Percentiles rank a stretch among this genome's conserved stretches.
Conservation (phyloP, 78 protist species). For the Dictyostelium capitatum region DNA sequence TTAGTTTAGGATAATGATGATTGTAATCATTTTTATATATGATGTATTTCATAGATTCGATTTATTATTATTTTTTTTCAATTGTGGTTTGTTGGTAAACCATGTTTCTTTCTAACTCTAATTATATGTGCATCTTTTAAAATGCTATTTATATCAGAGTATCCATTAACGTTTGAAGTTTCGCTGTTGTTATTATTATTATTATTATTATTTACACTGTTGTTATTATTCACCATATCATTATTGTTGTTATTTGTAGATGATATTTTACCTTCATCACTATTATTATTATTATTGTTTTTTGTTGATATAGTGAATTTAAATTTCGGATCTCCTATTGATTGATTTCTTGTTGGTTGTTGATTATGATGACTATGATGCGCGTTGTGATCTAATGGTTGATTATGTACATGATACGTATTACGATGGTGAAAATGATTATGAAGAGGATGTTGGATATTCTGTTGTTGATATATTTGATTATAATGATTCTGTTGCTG, state of each 20-base stretch:
- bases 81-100: neutral
- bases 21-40: no score
- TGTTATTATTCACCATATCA: neutral
- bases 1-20: no score
- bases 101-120: neutral
- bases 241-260: neutral
- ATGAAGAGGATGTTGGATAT: neutral
- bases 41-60: no score
- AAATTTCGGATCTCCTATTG: neutral
- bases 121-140: conserved; percentile 1
- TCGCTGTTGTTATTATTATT: neutral
- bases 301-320: neutral
- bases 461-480: neutral
- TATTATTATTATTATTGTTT: neutral
- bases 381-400: neutral
- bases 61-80: no score
- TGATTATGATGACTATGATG: neutral
- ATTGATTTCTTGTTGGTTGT: neutral
- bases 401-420: neutral
- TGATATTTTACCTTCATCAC: conserved; percentile 5
- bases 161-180: neutral
- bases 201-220: neutral
- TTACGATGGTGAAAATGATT: neutral
- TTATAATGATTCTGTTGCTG: neutral
- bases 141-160: conserved; percentile 13